Conservation (phyloP, 495 filamentous ascomycete species). For the Penicillium maclennaniae region DNA sequence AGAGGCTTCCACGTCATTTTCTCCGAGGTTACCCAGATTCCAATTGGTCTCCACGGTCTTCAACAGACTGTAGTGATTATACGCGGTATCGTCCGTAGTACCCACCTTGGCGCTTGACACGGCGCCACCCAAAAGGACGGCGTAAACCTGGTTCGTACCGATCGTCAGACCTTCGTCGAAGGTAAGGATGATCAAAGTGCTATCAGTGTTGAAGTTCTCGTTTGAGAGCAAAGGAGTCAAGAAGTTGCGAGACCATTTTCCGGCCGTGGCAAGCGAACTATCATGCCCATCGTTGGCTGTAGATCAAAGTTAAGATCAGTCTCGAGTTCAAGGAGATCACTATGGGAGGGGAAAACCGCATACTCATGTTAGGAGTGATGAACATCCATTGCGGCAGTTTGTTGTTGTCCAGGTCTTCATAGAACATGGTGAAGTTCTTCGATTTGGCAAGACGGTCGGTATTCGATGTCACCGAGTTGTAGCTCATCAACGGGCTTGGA, state of each 20-base stretch:
- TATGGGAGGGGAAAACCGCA: not conserved
- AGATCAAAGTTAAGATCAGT: not conserved
- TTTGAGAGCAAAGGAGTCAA: slow-evolving; percentile 10
- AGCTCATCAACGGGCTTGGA: slow-evolving; percentile 7
- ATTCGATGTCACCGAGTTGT: slow-evolving; percentile 6
- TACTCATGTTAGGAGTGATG: slow-evolving; percentile 9
- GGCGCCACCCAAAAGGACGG: slow-evolving; percentile 8
- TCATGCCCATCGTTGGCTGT: slow-evolving; percentile 12
- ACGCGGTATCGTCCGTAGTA: slow-evolving; percentile 6
- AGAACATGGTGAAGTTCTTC: slow-evolving; percentile 12
- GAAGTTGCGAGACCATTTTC: slow-evolving; percentile 7
- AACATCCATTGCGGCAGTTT: slow-evolving; percentile 12
- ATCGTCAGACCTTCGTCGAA: slow-evolving; percentile 7
- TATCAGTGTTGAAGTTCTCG: slow-evolving; percentile 7
- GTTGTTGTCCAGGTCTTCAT: slow-evolving; percentile 11
- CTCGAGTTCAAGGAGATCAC: not conserved
- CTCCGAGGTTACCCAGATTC: slow-evolving; percentile 4
- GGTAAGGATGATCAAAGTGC: slow-evolving; percentile 10
- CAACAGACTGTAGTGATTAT: slow-evolving; percentile 10
- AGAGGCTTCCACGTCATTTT: slow-evolving; percentile 7
- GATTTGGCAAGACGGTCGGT: slow-evolving; percentile 6
- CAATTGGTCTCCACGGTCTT: slow-evolving; percentile 11
- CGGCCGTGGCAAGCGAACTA: slow-evolving; percentile 5
- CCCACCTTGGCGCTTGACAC: slow-evolving; percentile 3
- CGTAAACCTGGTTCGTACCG: slow-evolving; percentile 3